Percentiles rank a stretch among this genome's conserved stretches.
These are phyloP conservation scores for Penstemon davidsonii DNA, from an alignment of 257 asterid genomes.

Conservation along the genomic window DNA sequence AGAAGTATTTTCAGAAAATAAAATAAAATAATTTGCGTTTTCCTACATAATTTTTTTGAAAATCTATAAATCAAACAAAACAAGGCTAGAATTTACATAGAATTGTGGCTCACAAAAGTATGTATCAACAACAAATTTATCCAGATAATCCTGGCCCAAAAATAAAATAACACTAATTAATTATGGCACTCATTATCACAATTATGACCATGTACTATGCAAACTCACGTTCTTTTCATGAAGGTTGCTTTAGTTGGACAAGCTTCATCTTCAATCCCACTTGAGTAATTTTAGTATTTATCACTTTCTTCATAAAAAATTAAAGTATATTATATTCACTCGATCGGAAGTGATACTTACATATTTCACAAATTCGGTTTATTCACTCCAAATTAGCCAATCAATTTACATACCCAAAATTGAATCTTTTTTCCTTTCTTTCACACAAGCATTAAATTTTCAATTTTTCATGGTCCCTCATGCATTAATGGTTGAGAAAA, in stretches of 20 bases:
- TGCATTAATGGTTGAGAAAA: slow-evolving; percentile 51
- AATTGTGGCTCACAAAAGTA: no score
- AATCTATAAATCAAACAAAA: no score
- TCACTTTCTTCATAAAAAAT: not conserved
- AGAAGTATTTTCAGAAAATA: no score
- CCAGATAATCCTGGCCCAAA: not conserved
- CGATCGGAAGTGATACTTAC: not conserved
- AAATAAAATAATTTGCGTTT: no score
- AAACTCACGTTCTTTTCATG: slow-evolving; percentile 24
- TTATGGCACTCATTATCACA: slow-evolving; percentile 1
- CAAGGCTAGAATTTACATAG: no score
- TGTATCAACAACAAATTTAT: no score
- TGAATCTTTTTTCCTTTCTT: slow-evolving; percentile 20
- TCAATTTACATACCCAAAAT: slow-evolving; percentile 4
- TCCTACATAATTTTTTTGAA: no score
- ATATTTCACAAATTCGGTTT: not conserved
- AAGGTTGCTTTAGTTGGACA: slow-evolving; percentile 17
- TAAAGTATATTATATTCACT: not conserved
- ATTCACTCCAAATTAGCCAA: not conserved
- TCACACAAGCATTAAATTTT: slow-evolving; percentile 48
- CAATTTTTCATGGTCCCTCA: slow-evolving; percentile 62
- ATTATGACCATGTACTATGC: slow-evolving; percentile 22
- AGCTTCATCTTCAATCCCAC: slow-evolving; percentile 23
- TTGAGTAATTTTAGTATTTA: not conserved
- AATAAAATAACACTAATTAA: not conserved